Base-by-base conservation (phyloP, 2,329 filamentous ascomycete species). In the Onygena corvina region DNA sequence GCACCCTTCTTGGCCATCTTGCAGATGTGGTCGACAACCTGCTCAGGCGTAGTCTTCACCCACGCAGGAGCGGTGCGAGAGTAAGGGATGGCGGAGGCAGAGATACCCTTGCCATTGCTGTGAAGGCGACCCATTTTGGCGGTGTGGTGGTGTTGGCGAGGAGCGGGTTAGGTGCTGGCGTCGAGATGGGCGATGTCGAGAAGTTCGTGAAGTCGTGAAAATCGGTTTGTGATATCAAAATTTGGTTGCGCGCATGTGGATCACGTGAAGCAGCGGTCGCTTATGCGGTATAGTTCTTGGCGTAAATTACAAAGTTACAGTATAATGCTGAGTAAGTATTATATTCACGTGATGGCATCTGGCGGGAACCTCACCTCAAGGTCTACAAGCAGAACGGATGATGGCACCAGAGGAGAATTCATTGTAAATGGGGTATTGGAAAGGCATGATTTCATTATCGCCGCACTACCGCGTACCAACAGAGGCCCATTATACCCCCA, bases 21-120 rank as follows among this genome's bases (percentile, higher is more conserved):
- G 77, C 85, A 89, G 77, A 98, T 98, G 78, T 96, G 89, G 71
- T 98, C 92, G 64, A 94, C 87, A 71, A 98, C 88, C 77, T 94
- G 87, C 67, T 95, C 88, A 69, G 92, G 89, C 64, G 88, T 94
- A 76, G 87, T 93, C 85, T 98, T 98, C 74, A 96, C 79, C 92
- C 92, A 98, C 62, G 89, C 80, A 56, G 92, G 90, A 58, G 88
- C 71, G 64, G 80, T 82, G 76, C 92, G 90, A 62, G 87, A 94
- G 83, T 96, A 98, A 69, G 93, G 92, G 74, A 96, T 76, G 67
- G 92, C 87, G 57, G 87, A 94, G 76, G 86, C 75, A 61, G 87
- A 88, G 76, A 98, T 98, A 75, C 92, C 93, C 86, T 96, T 96
- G 78, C 92, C 90, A 68, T 95, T 94, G 81, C 80, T 86, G 84